phyloP scores from a whole-genome alignment of 345 rosid genomes.

The Raphanus sativus region DNA sequence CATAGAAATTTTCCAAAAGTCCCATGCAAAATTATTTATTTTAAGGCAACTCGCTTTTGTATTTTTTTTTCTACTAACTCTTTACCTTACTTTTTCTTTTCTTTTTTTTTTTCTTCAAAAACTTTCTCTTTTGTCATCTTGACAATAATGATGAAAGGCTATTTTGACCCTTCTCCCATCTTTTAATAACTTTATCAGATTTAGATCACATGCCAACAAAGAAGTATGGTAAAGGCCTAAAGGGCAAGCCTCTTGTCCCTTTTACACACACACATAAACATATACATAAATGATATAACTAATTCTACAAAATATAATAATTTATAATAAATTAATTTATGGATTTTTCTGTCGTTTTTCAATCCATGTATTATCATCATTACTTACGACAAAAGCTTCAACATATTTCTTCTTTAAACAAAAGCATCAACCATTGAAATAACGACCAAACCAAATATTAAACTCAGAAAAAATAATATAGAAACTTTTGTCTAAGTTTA shows the following conservation, averaged over 20 bases:
- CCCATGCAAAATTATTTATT: conserved; percentile 35
- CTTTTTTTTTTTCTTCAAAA: background rate
- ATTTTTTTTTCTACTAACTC: conserved; percentile 16
- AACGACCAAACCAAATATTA: conserved; percentile 20
- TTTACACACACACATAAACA: background rate
- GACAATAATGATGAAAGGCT: conserved; percentile 35
- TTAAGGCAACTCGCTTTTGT: conserved; percentile 33
- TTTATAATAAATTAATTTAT: background rate
- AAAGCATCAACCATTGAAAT: conserved; percentile 31
- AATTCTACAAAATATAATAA: background rate
- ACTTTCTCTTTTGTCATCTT: conserved; percentile 31
- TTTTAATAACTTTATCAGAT: conserved; percentile 40
- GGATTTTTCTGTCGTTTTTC: background rate
- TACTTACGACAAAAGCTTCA: conserved; percentile 33
- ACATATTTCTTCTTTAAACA: conserved; percentile 23
- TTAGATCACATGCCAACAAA: conserved; percentile 43
- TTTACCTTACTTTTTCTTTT: conserved; percentile 1
- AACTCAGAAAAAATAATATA: background rate
- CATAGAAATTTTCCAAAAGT: conserved; percentile 22
- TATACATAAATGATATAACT: background rate
- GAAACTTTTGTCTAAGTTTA: background rate
- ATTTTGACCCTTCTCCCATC: conserved; percentile 48
- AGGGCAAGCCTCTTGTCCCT: conserved; percentile 26
- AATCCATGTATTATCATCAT: conserved; percentile 28
- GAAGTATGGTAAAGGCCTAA: conserved; percentile 26